A percentile compares a stretch with the other conserved stretches of the same genome.
Conservation (phyloP, 345 rosid species). For the Moricandia arvensis region DNA sequence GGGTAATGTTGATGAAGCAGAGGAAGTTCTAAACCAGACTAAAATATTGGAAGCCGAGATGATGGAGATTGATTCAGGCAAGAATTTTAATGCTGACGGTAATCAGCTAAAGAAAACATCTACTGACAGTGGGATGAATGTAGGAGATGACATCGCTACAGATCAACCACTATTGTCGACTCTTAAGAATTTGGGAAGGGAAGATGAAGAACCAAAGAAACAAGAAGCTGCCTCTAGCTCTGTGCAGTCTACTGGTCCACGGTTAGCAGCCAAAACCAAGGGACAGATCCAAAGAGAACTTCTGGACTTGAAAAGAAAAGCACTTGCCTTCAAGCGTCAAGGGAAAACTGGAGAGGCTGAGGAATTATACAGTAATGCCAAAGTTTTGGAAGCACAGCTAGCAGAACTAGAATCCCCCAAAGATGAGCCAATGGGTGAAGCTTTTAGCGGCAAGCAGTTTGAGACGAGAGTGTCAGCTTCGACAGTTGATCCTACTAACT, state of each 20-base stretch:
- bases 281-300: constrained; percentile 61
- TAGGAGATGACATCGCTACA: constrained; percentile 45
- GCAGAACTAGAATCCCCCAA: constrained; percentile 47
- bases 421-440: constrained; percentile 30
- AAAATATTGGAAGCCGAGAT: constrained; percentile 68
- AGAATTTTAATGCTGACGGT: too few species aligned
- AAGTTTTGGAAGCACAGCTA: constrained; percentile 51
- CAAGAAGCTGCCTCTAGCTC: constrained; percentile 30
- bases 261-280: constrained; percentile 40
- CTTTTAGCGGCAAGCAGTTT: constrained; percentile 17
- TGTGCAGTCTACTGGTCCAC: constrained; percentile 26
- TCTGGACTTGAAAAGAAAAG: constrained; percentile 57
- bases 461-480: constrained; percentile 13
- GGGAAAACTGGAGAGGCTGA: constrained; percentile 56
- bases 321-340: too few species aligned
- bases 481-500: constrained; percentile 15
- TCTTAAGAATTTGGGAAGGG: constrained; percentile 61
- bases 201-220: constrained; percentile 45
- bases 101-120: constrained; percentile 24
- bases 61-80: too few species aligned
- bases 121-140: constrained; percentile 27
- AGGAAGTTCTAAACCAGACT: constrained; percentile 57
- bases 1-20: constrained; percentile 76
- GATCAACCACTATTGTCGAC: constrained; percentile 54
- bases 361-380: constrained; percentile 46